These are phyloP conservation scores for Mimosa bimucronata DNA, from an alignment of 306 rosid genomes.

Conservation along the genomic window DNA sequence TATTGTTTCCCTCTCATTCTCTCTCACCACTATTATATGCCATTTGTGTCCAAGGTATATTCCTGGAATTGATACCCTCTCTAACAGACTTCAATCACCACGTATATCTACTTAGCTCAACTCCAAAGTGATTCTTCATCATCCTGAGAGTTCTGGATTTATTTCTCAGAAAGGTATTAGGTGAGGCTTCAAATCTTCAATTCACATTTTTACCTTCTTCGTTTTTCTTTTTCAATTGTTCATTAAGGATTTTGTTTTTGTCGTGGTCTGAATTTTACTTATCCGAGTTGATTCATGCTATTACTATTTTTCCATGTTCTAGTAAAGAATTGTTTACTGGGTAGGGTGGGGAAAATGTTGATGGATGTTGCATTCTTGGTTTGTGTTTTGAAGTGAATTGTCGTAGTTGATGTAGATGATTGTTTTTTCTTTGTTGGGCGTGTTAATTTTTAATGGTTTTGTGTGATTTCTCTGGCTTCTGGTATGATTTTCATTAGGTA, in stretches of 20 bases:
- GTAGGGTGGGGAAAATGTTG: too few relatives aligned
- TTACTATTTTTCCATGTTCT: too few relatives aligned
- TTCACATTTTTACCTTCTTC: conserved; percentile 6
- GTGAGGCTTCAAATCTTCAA: conserved; percentile 35
- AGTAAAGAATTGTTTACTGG: too few relatives aligned
- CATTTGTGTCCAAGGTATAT: conserved; percentile 55
- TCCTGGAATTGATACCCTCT: conserved; percentile 59
- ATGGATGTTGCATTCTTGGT: too few relatives aligned
- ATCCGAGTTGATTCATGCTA: too few relatives aligned
- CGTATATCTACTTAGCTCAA: conserved; percentile 37
- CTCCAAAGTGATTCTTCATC: conserved; percentile 22
- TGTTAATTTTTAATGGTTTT: conserved; percentile 13
- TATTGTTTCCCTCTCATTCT: background rate
- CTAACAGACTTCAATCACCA: conserved; percentile 33
- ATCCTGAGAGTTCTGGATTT: conserved; percentile 26
- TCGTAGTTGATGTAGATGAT: conserved; percentile 11
- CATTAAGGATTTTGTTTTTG: too few relatives aligned
- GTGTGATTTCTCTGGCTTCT: conserved; percentile 6
- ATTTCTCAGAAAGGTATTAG: conserved; percentile 18
- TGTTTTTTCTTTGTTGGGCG: conserved; percentile 29
- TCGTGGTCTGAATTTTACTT: too few relatives aligned
- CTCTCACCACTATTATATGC: conserved; percentile 16
- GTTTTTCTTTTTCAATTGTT: background rate
- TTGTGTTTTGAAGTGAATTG: conserved; percentile 16
- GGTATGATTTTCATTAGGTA: conserved; percentile 26